Conservation (phyloP, 306 rosid genomes). For the Lupinus albus region DNA sequence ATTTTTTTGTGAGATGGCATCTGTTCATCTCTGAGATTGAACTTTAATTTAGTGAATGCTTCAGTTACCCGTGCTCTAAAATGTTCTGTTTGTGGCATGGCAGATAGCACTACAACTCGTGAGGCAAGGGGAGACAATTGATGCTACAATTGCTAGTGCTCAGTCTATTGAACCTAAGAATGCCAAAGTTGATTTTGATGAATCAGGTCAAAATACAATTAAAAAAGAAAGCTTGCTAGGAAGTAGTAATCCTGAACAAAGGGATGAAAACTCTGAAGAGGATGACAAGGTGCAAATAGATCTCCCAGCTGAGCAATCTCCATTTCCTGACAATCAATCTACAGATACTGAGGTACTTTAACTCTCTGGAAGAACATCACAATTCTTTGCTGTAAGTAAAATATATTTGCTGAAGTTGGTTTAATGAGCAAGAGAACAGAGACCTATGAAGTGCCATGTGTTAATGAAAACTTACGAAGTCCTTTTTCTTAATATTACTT, state of each 20-base stretch:
- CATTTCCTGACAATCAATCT: constrained; percentile 42
- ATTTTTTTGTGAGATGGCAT: not conserved
- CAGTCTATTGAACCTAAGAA: constrained; percentile 46
- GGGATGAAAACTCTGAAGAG: constrained; percentile 44
- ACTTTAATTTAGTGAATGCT: constrained; percentile 30
- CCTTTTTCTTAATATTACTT: too few relatives aligned
- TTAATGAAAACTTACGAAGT: too few relatives aligned
- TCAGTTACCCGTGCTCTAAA: constrained; percentile 14
- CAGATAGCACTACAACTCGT: constrained; percentile 94
- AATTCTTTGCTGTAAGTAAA: constrained; percentile 3
- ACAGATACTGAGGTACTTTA: constrained; percentile 56
- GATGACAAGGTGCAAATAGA: constrained; percentile 39
- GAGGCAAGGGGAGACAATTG: constrained; percentile 60
- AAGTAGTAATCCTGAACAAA: constrained; percentile 43
- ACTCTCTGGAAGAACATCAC: constrained; percentile 7
- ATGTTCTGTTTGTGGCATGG: constrained; percentile 46
- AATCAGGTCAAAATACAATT: constrained; percentile 33
- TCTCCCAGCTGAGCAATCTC: constrained; percentile 50
- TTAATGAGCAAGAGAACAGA: constrained; percentile 15
- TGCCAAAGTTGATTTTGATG: constrained; percentile 43
- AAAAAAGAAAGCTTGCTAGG: constrained; percentile 44
- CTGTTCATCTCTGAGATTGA: constrained; percentile 28
- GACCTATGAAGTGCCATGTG: not conserved
- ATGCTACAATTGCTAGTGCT: constrained; percentile 42
- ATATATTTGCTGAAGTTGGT: not conserved